These are phyloP conservation scores for Gillenia trifoliata DNA, from an alignment of 306 rosid genomes.

Conservation along the genomic window DNA sequence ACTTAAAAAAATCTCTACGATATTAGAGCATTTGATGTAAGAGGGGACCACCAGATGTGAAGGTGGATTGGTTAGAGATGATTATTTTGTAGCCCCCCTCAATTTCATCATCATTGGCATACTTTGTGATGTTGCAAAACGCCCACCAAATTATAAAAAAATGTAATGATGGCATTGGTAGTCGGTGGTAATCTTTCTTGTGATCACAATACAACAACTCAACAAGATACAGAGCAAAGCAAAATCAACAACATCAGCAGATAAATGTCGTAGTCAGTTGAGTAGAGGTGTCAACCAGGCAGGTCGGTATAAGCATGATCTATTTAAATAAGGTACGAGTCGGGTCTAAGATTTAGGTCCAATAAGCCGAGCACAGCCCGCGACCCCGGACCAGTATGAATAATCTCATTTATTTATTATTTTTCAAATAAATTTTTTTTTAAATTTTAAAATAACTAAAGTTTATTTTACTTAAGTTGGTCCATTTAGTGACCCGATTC, in stretches of 20 bases:
- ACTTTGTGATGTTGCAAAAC: neutral
- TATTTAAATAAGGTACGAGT: too few species aligned
- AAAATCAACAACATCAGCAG: neutral
- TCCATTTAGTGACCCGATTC: too few species aligned
- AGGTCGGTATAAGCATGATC: too few species aligned
- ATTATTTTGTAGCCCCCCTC: conserved; percentile 3
- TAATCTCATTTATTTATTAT: too few species aligned
- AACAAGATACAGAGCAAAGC: neutral
- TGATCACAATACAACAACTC: neutral
- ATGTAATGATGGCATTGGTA: conserved; percentile 5
- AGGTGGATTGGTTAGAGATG: conserved; percentile 4
- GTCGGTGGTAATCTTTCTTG: conserved; percentile 1
- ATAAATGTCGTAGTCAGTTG: neutral
- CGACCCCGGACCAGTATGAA: too few species aligned
- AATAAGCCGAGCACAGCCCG: too few species aligned
- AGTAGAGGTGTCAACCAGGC: too few species aligned
- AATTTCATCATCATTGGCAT: neutral
- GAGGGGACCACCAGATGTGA: neutral
- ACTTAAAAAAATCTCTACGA: neutral
- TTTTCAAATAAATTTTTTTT: too few species aligned
- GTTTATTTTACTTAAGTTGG: too few species aligned
- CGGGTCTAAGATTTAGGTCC: too few species aligned
- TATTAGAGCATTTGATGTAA: neutral
- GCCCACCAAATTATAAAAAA: too few species aligned
- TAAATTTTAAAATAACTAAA: too few species aligned